These are phyloP conservation scores for Pythium vanterpoolii DNA, from an alignment of 352 stramenopile genomes.

Conservation along the genomic window DNA sequence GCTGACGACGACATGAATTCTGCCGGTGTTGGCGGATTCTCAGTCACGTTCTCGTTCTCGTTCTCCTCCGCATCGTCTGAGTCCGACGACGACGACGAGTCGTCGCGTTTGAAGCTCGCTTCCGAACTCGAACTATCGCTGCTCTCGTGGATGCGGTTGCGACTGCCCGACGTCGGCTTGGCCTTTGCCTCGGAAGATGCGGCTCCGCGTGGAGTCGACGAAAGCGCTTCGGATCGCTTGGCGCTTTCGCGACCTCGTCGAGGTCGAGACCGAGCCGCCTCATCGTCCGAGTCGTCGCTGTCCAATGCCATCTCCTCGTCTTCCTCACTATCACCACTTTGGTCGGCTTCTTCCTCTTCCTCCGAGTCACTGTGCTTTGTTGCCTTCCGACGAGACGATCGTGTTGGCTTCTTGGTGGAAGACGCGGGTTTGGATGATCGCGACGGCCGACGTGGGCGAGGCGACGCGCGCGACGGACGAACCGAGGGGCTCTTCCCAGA, in stretches of 20 bases:
- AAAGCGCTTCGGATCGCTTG: background rate
- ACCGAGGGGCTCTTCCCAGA: constrained; percentile 6
- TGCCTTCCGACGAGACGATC: constrained; percentile 8
- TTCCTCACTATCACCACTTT: constrained; percentile 19
- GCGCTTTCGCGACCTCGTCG: background rate
- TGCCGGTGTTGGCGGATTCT: background rate
- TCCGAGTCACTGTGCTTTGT: constrained; percentile 19
- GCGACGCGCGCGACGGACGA: constrained; percentile 13
- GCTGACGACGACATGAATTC: background rate
- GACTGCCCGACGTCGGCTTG: background rate
- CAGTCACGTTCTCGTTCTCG: background rate
- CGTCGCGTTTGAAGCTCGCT: constrained; percentile 30
- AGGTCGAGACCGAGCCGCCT: background rate
- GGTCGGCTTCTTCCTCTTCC: constrained; percentile 17
- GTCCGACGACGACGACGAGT: constrained; percentile 23
- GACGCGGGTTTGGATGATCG: background rate
- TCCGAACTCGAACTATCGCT: constrained; percentile 73
- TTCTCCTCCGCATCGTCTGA: constrained; percentile 6
- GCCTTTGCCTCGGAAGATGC: background rate
- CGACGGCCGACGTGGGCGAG: background rate
- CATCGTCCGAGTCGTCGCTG: constrained; percentile 19
- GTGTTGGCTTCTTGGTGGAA: background rate
- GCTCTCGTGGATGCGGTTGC: constrained; percentile 31
- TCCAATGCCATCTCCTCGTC: constrained; percentile 9
- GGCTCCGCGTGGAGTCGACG: background rate